Percentiles rank a stretch among this genome's conserved stretches.
Conservation (phyloP, 768 basidiomycete genomes). For the Phanerochaete carnosa region DNA sequence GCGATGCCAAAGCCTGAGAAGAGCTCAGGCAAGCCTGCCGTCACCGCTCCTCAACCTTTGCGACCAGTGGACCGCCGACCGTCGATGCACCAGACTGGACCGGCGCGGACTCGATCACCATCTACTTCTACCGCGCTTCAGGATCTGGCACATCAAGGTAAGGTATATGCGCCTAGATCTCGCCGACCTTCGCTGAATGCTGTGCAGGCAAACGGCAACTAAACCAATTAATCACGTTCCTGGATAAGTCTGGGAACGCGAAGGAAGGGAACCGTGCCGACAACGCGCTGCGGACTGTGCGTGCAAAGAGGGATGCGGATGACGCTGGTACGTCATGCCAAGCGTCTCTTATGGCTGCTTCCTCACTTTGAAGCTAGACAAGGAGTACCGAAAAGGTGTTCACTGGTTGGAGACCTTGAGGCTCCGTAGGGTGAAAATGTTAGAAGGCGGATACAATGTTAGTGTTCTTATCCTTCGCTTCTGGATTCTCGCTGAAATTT, state of each 20-base stretch:
- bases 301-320: slow-evolving; percentile 85
- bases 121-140: slow-evolving; percentile 80
- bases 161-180: background rate
- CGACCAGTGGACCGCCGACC: slow-evolving; percentile 73
- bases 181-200: background rate
- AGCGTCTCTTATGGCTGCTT: background rate
- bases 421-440: slow-evolving; percentile 74
- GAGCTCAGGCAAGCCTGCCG: slow-evolving; percentile 50
- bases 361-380: slow-evolving; percentile 48
- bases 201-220: slow-evolving; percentile 75
- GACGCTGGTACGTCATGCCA: slow-evolving; percentile 65
- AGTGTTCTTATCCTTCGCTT: slow-evolving; percentile 16
- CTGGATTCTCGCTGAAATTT: background rate
- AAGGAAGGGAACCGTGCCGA: slow-evolving; percentile 63
- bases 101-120: slow-evolving; percentile 69
- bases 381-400: slow-evolving; percentile 85
- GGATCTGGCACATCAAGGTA: slow-evolving; percentile 85
- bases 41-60: slow-evolving; percentile 71
- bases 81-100: slow-evolving; percentile 48
- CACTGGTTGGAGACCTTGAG: slow-evolving; percentile 92
- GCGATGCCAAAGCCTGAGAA: slow-evolving; percentile 38
- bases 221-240: slow-evolving; percentile 80
- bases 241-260: slow-evolving; percentile 70
- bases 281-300: slow-evolving; percentile 71
- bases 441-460: slow-evolving; percentile 80